These are phyloP conservation scores for Aspergillus ruber DNA, from an alignment of 2,329 filamentous ascomycete species.

Conservation along the genomic window DNA sequence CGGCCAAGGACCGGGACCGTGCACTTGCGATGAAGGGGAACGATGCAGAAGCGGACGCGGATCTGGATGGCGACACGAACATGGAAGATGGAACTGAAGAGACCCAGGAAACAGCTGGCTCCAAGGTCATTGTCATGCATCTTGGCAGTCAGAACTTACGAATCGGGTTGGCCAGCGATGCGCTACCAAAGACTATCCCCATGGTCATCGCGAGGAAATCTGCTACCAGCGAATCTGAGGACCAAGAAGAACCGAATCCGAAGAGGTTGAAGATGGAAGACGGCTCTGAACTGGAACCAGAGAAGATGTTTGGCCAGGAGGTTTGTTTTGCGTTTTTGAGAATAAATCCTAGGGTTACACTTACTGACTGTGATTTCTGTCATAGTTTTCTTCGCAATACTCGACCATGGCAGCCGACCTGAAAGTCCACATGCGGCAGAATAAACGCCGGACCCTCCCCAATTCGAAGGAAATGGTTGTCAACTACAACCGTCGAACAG, in stretches of 20 bases:
- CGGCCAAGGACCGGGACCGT: conserved; percentile 79
- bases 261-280: conserved; percentile 57
- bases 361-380: conserved; percentile 2
- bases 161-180: conserved; percentile 92
- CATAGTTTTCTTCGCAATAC: conserved; percentile 59
- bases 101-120: conserved; percentile 62
- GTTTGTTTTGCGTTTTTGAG: conserved; percentile 38
- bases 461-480: conserved; percentile 94
- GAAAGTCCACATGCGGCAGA: conserved; percentile 81
- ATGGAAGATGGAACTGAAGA: conserved; percentile 52
- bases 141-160: conserved; percentile 91
- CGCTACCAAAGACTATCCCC: conserved; percentile 85
- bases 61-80: conserved; percentile 43
- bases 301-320: conserved; percentile 85
- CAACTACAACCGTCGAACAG: conserved; percentile 82
- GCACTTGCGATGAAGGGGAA: conserved; percentile 60
- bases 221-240: conserved; percentile 71
- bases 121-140: conserved; percentile 91
- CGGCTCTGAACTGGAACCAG: conserved; percentile 46
- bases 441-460: conserved; percentile 91
- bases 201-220: conserved; percentile 84
- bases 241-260: conserved; percentile 70
- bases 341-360: neutral
- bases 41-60: conserved; percentile 30
- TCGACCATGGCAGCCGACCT: conserved; percentile 78